Evolutionary conservation across 108 stramenopile species (phyloP).

Genomic region (Licmophora abbreviata): DNA sequence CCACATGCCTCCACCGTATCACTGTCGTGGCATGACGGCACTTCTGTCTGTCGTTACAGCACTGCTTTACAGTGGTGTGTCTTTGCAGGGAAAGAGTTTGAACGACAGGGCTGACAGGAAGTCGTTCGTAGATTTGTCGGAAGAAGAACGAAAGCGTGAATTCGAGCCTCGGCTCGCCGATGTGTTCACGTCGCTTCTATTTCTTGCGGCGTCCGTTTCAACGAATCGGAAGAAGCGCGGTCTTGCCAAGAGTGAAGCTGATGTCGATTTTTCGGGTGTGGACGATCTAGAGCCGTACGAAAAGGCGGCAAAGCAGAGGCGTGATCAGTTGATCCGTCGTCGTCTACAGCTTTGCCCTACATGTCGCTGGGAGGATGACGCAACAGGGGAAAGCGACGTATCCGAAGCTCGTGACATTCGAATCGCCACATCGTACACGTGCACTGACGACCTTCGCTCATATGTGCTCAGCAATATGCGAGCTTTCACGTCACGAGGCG

Average conservation of each 20-base stretch:
- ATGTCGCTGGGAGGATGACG: constrained; percentile 52
- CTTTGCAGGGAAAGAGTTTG: constrained; percentile 45
- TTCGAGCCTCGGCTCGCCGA: constrained; percentile 60
- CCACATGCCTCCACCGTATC: constrained; percentile 36
- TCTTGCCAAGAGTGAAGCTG: constrained; percentile 11
- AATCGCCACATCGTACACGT: constrained; percentile 46
- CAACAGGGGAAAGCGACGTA: neutral
- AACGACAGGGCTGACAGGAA: constrained; percentile 23
- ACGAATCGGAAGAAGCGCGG: constrained; percentile 26
- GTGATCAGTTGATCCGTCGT: constrained; percentile 9
- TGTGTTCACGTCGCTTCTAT: constrained; percentile 55
- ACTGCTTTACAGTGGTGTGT: constrained; percentile 55
- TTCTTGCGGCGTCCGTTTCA: constrained; percentile 50
- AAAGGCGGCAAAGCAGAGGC: no score
- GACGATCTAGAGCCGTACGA: constrained; percentile 6
- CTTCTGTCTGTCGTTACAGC: constrained; percentile 63
- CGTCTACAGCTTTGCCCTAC: constrained; percentile 49
- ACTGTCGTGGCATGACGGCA: constrained; percentile 60
- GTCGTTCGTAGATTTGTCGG: constrained; percentile 43
- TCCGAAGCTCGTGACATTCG: constrained; percentile 29
- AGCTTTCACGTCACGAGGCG: constrained; percentile 55
- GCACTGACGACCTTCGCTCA: constrained; percentile 46
- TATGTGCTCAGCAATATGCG: constrained; percentile 55
- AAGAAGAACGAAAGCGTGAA: constrained; percentile 40
- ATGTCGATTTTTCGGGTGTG: constrained; percentile 5